Base-by-base conservation (phyloP, 1,284 basidiomycete species). In the Ceratobasidium sp. region DNA sequence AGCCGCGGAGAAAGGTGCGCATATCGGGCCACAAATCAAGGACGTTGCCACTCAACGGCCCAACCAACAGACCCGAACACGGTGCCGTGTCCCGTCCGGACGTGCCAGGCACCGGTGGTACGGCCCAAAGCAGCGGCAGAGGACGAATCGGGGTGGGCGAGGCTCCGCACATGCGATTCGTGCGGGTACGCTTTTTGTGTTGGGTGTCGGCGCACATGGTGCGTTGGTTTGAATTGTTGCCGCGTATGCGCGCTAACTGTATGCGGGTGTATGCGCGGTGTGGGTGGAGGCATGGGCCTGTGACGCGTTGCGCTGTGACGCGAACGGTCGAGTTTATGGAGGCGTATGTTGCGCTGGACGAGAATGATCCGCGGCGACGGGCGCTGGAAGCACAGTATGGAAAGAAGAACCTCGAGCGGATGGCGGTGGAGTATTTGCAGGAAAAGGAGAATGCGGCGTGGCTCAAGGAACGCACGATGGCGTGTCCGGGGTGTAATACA, bases 191-290 rank as follows among this genome's bases (percentile, higher is more conserved):
- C 89, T 1, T 93, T 94, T 82, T 94, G 93, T 82, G 88, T 89
- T 3, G 91, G 92, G 80, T 95, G 94, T 82, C 89, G 88, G 80
- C 88, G 90, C 65, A 91, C 92, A 60, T 94, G 94, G 92, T 92
- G 78, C 77, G 85, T 81, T 2, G 30, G 44, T n/a, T 46, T 10
- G 30, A n/a, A 30, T 46, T 66, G 62, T 5, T n/a, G 16, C 62
- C 14, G 54, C 46, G 69, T 60, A 46, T 57, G 44, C 35, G 54
- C 41, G 54, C 44, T 74, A 46, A 54, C 23, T 48, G 16, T 41
- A 60, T 60, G 70, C 70, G 54, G 30, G 68, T 33, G 46, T 60
- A 33, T 23, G 57, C 35, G 57, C 10, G 27, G 57, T 27, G 57
- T 54, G 48, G 48, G 16, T 50, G 48, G 14, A 93, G 93, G 93